Evolutionary conservation across 2,329 filamentous ascomycete genomes (phyloP).

Genomic region (Dichotomopilus funicola): DNA sequence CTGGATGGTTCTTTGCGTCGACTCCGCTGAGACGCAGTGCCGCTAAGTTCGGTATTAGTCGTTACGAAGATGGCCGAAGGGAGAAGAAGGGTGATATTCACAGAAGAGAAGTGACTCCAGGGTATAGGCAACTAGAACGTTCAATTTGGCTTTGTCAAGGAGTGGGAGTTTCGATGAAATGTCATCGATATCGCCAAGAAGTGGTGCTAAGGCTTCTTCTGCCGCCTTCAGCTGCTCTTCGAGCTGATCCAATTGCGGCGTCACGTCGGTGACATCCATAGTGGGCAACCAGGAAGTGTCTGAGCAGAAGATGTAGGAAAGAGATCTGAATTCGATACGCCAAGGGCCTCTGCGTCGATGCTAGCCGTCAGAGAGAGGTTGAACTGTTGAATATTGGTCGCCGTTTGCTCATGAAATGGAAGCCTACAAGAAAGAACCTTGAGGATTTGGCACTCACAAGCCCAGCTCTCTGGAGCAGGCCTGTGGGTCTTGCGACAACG

Average conservation of each 20-base stretch:
- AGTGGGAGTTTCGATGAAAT: constrained; percentile 74
- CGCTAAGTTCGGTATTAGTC: constrained; percentile 39
- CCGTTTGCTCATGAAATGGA: background rate
- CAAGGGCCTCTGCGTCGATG: no score
- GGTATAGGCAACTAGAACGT: constrained; percentile 79
- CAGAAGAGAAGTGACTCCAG: constrained; percentile 88
- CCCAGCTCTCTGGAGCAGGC: background rate
- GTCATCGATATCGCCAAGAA: constrained; percentile 61
- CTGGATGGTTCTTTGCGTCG: constrained; percentile 74
- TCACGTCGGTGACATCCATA: constrained; percentile 51
- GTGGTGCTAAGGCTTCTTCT: constrained; percentile 65
- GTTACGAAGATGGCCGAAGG: background rate
- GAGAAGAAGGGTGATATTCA: constrained; percentile 34
- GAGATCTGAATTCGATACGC: no score
- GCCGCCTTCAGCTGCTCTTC: constrained; percentile 74
- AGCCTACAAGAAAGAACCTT: background rate
- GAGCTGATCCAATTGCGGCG: constrained; percentile 64
- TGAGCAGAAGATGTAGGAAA: background rate
- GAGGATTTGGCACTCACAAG: background rate
- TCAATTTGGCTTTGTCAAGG: constrained; percentile 92
- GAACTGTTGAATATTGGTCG: no score
- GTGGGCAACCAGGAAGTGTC: background rate
- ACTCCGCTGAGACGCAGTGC: constrained; percentile 72
- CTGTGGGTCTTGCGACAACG: background rate
- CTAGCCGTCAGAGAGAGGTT: no score